These are phyloP conservation scores for Arthrobotrys entomopaga DNA, from an alignment of 2,329 filamentous ascomycete species.

Conservation along the genomic window DNA sequence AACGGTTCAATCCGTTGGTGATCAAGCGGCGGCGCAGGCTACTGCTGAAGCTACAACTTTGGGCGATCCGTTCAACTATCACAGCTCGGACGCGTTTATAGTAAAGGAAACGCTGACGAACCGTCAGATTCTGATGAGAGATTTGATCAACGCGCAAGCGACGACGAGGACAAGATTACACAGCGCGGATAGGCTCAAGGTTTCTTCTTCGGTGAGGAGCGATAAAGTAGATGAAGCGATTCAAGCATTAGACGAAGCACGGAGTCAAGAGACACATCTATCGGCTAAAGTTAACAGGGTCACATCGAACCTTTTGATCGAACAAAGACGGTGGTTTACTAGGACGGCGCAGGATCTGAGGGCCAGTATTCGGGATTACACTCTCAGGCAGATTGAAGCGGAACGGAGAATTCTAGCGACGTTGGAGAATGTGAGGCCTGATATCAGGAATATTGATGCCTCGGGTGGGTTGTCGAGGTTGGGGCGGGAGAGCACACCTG, in stretches of 20 bases:
- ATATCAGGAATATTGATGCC: constrained; percentile 90
- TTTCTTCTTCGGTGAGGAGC: constrained; percentile 82
- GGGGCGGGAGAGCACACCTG: constrained; percentile 86
- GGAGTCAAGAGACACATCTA: constrained; percentile 81
- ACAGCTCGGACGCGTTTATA: constrained; percentile 94
- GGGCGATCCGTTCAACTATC: constrained; percentile 91
- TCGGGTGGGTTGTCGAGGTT: constrained; percentile 89
- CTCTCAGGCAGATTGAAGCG: constrained; percentile 92
- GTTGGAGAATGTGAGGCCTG: constrained; percentile 90
- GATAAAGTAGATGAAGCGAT: constrained; percentile 99
- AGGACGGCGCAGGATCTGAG: constrained; percentile 86
- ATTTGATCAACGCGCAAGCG: constrained; percentile 91
- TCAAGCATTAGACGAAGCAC: constrained; percentile 84
- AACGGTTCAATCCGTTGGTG: constrained; percentile 89
- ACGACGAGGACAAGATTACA: constrained; percentile 81
- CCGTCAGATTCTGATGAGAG: constrained; percentile 92
- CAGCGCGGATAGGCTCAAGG: constrained; percentile 88
- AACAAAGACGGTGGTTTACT: constrained; percentile 90
- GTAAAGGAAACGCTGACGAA: constrained; percentile 99
- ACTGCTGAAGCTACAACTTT: constrained; percentile 96
- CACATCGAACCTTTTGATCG: constrained; percentile 85
- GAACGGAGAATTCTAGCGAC: constrained; percentile 91
- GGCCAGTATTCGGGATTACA: constrained; percentile 86
- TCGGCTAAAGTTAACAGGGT: constrained; percentile 87
- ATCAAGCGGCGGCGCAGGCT: constrained; percentile 94